These are phyloP conservation scores for Cladosporium sp. DNA, from an alignment of 2,329 filamentous ascomycete species.

Conservation along the genomic window DNA sequence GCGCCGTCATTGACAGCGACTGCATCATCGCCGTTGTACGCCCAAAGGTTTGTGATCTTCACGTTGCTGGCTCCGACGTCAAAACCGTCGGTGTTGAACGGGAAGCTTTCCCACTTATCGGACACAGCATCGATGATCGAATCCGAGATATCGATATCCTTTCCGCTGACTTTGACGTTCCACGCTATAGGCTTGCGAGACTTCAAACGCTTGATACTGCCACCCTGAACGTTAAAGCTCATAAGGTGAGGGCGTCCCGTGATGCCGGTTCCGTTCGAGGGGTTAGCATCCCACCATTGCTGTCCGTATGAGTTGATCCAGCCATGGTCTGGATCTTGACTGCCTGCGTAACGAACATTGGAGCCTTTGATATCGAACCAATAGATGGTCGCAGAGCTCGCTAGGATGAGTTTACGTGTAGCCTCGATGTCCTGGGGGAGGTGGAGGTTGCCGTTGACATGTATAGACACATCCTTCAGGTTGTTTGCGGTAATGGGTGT, in stretches of 20 bases:
- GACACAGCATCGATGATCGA: conserved; percentile 36
- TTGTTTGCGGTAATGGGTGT: conserved; percentile 37
- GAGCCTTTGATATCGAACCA: conserved; percentile 39
- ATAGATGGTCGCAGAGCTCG: conserved; percentile 30
- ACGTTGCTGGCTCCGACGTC: conserved; percentile 31
- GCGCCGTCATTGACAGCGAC: conserved; percentile 38
- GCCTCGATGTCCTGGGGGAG: conserved; percentile 38
- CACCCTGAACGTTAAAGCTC: conserved; percentile 35
- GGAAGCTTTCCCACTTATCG: conserved; percentile 34
- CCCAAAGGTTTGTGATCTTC: conserved; percentile 27
- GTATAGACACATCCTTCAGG: conserved; percentile 41
- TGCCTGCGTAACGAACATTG: conserved; percentile 33
- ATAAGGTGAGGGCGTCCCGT: conserved; percentile 40
- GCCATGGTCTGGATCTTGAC: conserved; percentile 35
- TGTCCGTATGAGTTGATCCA: conserved; percentile 47
- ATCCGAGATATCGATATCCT: conserved; percentile 39
- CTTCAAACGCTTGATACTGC: conserved; percentile 38
- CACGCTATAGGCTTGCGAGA: conserved; percentile 43
- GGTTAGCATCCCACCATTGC: conserved; percentile 44
- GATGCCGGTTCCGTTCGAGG: conserved; percentile 36
- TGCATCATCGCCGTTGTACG: conserved; percentile 44
- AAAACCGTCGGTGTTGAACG: conserved; percentile 41
- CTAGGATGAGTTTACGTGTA: conserved; percentile 31
- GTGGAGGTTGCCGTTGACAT: conserved; percentile 42
- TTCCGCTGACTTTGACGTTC: conserved; percentile 38